Base-by-base conservation (phyloP, 352 stramenopile genomes). In the Globisporangium viniferum region DNA sequence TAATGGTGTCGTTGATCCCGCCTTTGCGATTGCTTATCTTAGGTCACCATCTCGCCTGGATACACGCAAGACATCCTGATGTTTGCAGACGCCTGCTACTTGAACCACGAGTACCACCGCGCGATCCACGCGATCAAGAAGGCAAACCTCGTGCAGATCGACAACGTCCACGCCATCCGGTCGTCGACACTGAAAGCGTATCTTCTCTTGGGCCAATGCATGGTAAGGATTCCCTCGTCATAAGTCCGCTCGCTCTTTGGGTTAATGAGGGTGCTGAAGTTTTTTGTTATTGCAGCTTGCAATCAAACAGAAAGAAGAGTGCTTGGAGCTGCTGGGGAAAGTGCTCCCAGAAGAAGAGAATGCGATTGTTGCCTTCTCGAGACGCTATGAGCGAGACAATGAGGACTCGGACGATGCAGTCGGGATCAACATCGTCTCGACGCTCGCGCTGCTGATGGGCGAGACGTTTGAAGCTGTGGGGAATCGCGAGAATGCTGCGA, bases 291-390 rank as follows among this genome's bases (percentile, higher is more conserved):
- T 48, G 15, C 59, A 89, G 79, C 56, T 94, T 53, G 79, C 80
- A 24, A 90, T 93, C 49, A 92, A 95, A 53, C 84, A 95, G 59
- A 92, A 88, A 53, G 86, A 96, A 51, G 86, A 94, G 58, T 94
- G 88, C 72, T 66, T 95, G 22, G 85, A 93, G 20, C 7, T 95
- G 4, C 54, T 96, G 3, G 72, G 70, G 12, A 76, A 75, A 10
- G 75, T 93, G 10, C 59, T 96, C 27, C 83, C 85, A 9, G 82
- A 91, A 10, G 69, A 77, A 33, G 84, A 93, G 59, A 68, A 78
- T 2, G 77, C 82, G 3, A 79, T 94, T 5, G 59, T 93, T 24
- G 64, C 74, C 27, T 72, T 95, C 9, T 76, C 84, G 0, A 77
- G 75, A 39, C 82, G 80, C 39, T 75, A 77, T 55, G 66, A 72